phyloP scores from a whole-genome alignment of 768 basidiomycete species.

The Russula ochroleuca region DNA sequence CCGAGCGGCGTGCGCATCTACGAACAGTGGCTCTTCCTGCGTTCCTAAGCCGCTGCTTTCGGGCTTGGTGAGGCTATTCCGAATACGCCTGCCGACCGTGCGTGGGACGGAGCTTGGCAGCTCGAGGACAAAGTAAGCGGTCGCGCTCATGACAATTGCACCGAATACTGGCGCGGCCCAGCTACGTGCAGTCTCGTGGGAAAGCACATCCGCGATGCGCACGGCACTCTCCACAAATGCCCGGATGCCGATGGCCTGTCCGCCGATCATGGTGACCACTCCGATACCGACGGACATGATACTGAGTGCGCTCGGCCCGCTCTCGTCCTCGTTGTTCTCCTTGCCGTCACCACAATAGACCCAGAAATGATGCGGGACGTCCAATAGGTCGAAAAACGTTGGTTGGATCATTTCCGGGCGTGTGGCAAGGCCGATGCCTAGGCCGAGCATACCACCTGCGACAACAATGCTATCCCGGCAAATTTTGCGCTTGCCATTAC shows the following conservation, averaged over 20 bases:
- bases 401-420: slow-evolving; percentile 76
- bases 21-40: slow-evolving; percentile 51
- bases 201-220: slow-evolving; percentile 71
- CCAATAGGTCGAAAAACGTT: slow-evolving; percentile 79
- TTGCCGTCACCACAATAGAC: slow-evolving; percentile 59
- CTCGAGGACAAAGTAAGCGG: slow-evolving; percentile 79
- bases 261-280: slow-evolving; percentile 85
- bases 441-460: slow-evolving; percentile 72
- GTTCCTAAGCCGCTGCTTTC: slow-evolving; percentile 44
- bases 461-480: slow-evolving; percentile 53
- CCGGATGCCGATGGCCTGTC: slow-evolving; percentile 71
- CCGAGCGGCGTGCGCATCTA: slow-evolving; percentile 62
- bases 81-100: slow-evolving; percentile 83
- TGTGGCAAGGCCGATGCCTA: slow-evolving; percentile 77
- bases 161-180: slow-evolving; percentile 89
- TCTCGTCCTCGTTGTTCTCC: slow-evolving; percentile 39
- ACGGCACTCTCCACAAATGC: slow-evolving; percentile 74
- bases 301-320: slow-evolving; percentile 60
- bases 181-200: slow-evolving; percentile 72
- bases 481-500: slow-evolving; percentile 35
- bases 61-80: slow-evolving; percentile 51
- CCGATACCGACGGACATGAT: slow-evolving; percentile 76
- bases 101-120: slow-evolving; percentile 84
- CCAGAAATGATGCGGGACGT: slow-evolving; percentile 75
- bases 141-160: slow-evolving; percentile 64